Evolutionary conservation across 192 early-diverging fungal genomes (phyloP).

Genomic region (Coemansia sp.): DNA sequence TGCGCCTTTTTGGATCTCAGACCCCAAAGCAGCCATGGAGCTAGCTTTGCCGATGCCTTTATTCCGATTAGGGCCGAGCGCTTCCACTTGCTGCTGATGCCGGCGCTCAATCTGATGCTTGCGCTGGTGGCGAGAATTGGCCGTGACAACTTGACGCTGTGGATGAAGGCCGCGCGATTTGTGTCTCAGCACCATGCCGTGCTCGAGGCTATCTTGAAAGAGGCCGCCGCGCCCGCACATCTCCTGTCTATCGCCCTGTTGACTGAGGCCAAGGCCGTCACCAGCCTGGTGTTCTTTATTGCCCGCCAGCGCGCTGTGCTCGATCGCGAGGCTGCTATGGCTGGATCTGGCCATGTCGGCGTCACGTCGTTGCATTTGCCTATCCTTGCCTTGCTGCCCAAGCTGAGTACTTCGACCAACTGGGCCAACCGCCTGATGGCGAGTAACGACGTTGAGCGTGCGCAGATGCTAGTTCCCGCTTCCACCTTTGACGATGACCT

Average conservation of each 20-base stretch:
- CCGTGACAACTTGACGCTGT: conserved; percentile 52
- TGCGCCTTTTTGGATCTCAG: conserved; percentile 71
- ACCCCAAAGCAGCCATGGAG: conserved; percentile 42
- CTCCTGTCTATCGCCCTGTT: conserved; percentile 44
- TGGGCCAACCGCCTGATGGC: conserved; percentile 40
- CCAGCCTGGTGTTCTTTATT: conserved; percentile 39
- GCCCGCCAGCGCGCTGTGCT: conserved; percentile 54
- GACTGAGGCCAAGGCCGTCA: conserved; percentile 42
- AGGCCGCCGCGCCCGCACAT: conserved; percentile 28
- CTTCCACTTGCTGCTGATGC: conserved; percentile 68
- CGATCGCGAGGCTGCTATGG: conserved; percentile 49
- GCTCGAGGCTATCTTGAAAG: conserved; percentile 46
- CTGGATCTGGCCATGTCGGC: conserved; percentile 47
- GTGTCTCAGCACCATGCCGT: conserved; percentile 48
- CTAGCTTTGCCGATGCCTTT: conserved; percentile 45
- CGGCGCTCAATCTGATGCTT: conserved; percentile 63
- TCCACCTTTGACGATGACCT: conserved; percentile 21
- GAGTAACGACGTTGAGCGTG: conserved; percentile 53
- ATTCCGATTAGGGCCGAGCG: conserved; percentile 55
- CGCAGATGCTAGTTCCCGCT: conserved; percentile 38
- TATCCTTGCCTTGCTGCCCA: conserved; percentile 52
- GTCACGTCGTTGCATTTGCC: conserved; percentile 43
- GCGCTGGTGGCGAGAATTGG: conserved; percentile 54
- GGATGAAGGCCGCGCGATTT: conserved; percentile 54
- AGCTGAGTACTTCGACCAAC: conserved; percentile 31